These are phyloP conservation scores for Komagataella populi DNA, from an alignment of 805 yeast species.

Conservation along the genomic window DNA sequence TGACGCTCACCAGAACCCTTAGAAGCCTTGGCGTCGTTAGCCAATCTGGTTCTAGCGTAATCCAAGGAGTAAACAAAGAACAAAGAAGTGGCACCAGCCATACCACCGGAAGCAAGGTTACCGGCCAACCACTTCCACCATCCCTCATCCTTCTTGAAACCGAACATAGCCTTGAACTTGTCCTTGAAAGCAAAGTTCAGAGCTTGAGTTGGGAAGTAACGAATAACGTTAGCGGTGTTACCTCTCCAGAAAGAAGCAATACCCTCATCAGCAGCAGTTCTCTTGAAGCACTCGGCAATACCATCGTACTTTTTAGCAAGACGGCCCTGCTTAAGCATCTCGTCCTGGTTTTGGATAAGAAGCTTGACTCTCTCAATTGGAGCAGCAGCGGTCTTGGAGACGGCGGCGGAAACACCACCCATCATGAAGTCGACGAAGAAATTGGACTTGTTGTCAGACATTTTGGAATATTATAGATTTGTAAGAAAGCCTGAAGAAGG, in stretches of 20 bases:
- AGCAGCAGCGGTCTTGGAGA: constrained; percentile 95
- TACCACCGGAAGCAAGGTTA: constrained; percentile 98
- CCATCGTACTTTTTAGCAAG: constrained; percentile 76
- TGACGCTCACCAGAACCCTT: constrained; percentile 84
- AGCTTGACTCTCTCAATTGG: constrained; percentile 96
- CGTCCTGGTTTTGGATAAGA: constrained; percentile 95
- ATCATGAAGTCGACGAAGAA: constrained; percentile 64
- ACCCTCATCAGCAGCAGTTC: constrained; percentile 94
- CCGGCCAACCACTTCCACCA: constrained; percentile 94
- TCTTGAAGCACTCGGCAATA: constrained; percentile 85
- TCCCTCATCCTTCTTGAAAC: constrained; percentile 92
- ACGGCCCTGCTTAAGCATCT: constrained; percentile 97
- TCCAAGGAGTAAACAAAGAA: constrained; percentile 93
- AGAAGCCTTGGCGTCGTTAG: constrained; percentile 91
- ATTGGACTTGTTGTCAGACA: constrained; percentile 27
- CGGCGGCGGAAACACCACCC: constrained; percentile 99
- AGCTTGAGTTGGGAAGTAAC: constrained; percentile 99
- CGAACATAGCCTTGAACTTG: constrained; percentile 88
- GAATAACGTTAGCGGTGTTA: constrained; percentile 96
- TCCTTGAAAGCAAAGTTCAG: constrained; percentile 98
- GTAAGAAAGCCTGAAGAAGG: constrained; percentile 1
- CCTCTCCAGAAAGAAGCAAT: constrained; percentile 95
- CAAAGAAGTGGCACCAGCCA: constrained; percentile 94
- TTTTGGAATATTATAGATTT: constrained; percentile 9
- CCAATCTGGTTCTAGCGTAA: constrained; percentile 98